Evolutionary conservation across 495 filamentous ascomycete genomes (phyloP).

Genomic region (Chaetomium cochliodes): DNA sequence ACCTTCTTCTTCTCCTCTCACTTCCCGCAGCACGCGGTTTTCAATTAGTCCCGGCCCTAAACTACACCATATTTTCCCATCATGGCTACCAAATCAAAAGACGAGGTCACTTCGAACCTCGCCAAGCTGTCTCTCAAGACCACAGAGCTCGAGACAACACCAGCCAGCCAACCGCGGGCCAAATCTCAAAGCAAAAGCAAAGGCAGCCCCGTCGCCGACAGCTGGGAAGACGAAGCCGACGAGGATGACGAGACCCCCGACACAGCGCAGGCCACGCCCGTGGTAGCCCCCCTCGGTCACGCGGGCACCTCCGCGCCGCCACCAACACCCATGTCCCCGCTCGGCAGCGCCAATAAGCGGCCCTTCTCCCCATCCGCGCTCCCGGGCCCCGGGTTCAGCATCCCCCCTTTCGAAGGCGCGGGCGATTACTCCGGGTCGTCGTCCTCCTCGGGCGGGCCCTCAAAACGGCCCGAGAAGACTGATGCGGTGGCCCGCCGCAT

Average conservation of each 20-base stretch:
- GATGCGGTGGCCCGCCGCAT: conserved; percentile 85
- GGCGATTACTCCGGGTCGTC: background rate
- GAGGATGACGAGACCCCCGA: conserved; percentile 40
- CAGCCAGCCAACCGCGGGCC: conserved; percentile 10
- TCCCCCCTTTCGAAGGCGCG: conserved; percentile 19
- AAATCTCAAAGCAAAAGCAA: conserved; percentile 43
- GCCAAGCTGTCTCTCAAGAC: conserved; percentile 43
- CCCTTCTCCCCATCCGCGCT: conserved; percentile 34
- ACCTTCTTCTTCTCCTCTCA: background rate
- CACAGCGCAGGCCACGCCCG: conserved; percentile 5
- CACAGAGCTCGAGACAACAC: conserved; percentile 14
- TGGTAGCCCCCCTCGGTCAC: conserved; percentile 20
- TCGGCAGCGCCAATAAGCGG: conserved; percentile 34
- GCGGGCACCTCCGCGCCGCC: conserved; percentile 50
- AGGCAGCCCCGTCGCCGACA: conserved; percentile 62
- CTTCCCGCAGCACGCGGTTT: background rate
- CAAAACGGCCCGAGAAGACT: conserved; percentile 77
- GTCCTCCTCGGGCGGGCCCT: conserved; percentile 3
- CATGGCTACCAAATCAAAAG: conserved; percentile 27
- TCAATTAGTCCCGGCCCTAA: conserved; percentile 1
- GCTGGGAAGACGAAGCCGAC: conserved; percentile 78
- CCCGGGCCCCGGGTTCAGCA: conserved; percentile 21
- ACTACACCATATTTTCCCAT: background rate
- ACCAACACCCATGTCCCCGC: conserved; percentile 60
- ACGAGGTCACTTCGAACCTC: conserved; percentile 32